These are phyloP conservation scores for Vararia minispora DNA, from an alignment of 768 basidiomycete genomes.

Conservation along the genomic window DNA sequence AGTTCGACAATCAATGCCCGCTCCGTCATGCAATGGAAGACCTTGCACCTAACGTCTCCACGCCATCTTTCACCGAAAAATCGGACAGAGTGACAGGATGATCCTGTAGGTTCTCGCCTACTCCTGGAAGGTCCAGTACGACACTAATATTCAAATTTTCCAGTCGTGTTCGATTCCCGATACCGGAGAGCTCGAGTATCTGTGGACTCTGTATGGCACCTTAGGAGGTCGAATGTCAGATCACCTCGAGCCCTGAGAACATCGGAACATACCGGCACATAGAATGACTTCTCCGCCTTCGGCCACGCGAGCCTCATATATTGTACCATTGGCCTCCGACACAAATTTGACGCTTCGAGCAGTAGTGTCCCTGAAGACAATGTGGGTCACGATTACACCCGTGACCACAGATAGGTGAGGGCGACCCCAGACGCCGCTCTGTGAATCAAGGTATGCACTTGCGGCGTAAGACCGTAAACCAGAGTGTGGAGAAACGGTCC, in stretches of 20 bases:
- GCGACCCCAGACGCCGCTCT: slow-evolving; percentile 4
- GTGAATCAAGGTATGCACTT: slow-evolving; percentile 9
- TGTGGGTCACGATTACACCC: slow-evolving; percentile 7
- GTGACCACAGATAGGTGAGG: slow-evolving; percentile 7
- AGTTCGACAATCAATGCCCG: no score
- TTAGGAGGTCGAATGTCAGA: background rate
- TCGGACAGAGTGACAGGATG: slow-evolving; percentile 12
- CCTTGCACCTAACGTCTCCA: slow-evolving; percentile 10
- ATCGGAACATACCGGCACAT: slow-evolving; percentile 5
- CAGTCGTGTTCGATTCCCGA: slow-evolving; percentile 8
- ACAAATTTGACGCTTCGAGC: slow-evolving; percentile 10
- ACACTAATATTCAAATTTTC: slow-evolving; percentile 10
- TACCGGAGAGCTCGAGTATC: slow-evolving; percentile 12
- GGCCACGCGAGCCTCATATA: slow-evolving; percentile 4
- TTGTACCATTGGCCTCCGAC: slow-evolving; percentile 7
- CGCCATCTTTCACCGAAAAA: slow-evolving; percentile 6
- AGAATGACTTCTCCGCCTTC: slow-evolving; percentile 11
- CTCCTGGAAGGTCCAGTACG: slow-evolving; percentile 11
- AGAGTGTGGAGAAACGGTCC: slow-evolving; percentile 7
- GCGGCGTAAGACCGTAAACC: slow-evolving; percentile 10
- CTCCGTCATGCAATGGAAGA: background rate
- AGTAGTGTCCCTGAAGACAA: slow-evolving; percentile 5
- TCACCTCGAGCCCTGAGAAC: background rate
- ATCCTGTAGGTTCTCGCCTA: slow-evolving; percentile 13
- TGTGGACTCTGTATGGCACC: slow-evolving; percentile 13